Percentiles rank a stretch among this genome's conserved stretches.
These are phyloP conservation scores for Jacaranda copaia DNA, from an alignment of 257 asterid genomes.

Conservation along the genomic window DNA sequence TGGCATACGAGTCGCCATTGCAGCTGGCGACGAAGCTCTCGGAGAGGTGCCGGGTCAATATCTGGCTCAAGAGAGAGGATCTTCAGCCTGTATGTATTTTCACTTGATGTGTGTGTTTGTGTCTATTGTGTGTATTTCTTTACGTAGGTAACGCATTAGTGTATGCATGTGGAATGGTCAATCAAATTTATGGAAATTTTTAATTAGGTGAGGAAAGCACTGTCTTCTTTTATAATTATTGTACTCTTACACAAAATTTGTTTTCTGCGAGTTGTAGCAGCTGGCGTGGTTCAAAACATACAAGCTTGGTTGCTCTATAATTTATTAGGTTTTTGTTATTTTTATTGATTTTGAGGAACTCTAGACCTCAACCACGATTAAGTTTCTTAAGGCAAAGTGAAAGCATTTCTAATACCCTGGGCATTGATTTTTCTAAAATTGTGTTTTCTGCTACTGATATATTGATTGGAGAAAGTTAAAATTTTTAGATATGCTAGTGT, in stretches of 20 bases:
- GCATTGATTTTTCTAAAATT: background rate
- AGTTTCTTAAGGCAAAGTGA: background rate
- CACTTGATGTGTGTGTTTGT: background rate
- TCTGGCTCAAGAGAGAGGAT: slow-evolving; percentile 93
- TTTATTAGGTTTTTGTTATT: background rate
- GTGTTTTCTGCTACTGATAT: background rate
- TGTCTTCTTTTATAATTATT: background rate
- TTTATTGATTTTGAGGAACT: slow-evolving; percentile 14
- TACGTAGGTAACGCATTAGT: background rate
- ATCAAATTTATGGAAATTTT: slow-evolving; percentile 2
- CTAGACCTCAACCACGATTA: background rate
- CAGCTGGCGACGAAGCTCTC: slow-evolving; percentile 82
- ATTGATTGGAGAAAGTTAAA: background rate
- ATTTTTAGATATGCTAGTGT: background rate
- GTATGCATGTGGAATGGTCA: slow-evolving; percentile 12
- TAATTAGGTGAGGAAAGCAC: background rate
- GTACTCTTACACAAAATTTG: background rate
- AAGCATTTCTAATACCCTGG: background rate
- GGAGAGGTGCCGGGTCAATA: slow-evolving; percentile 64
- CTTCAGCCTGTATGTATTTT: slow-evolving; percentile 72
- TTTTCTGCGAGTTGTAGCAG: slow-evolving; percentile 16
- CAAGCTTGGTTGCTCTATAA: slow-evolving; percentile 15
- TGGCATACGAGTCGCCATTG: slow-evolving; percentile 76
- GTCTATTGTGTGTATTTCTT: background rate
- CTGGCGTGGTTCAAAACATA: background rate